These are phyloP conservation scores for California macrophylla DNA, from an alignment of 441 rosid genomes.

Conservation along the genomic window DNA sequence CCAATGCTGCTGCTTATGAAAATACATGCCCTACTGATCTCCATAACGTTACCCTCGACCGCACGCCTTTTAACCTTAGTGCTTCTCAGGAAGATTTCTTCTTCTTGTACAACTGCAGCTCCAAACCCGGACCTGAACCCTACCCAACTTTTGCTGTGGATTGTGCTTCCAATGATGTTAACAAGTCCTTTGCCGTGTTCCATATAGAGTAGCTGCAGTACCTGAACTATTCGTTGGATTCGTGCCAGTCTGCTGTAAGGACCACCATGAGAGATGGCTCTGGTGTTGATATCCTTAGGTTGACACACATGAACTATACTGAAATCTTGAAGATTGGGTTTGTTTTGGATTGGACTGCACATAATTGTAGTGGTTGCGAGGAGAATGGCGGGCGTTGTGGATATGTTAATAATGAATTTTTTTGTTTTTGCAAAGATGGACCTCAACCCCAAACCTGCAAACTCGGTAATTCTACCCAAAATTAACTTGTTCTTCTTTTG, in stretches of 20 bases:
- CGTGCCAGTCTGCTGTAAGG: constrained; percentile 26
- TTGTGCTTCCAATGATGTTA: constrained; percentile 26
- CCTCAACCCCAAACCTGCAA: constrained; percentile 22
- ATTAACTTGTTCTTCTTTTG: background rate
- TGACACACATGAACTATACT: constrained; percentile 15
- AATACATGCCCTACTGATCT: background rate
- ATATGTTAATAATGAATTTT: constrained; percentile 16
- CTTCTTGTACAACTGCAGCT: constrained; percentile 37
- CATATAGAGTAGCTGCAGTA: constrained; percentile 12
- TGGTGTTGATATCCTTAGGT: background rate
- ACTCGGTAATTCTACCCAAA: constrained; percentile 28
- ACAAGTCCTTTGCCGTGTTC: constrained; percentile 27
- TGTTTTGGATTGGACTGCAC: constrained; percentile 36
- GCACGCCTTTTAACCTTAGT: constrained; percentile 30
- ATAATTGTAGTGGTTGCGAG: constrained; percentile 33
- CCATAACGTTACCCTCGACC: constrained; percentile 3
- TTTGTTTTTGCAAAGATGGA: constrained; percentile 42
- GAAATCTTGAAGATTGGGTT: constrained; percentile 33
- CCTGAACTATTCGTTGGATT: constrained; percentile 6
- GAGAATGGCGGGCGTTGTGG: constrained; percentile 53
- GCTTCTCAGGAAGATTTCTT: constrained; percentile 20
- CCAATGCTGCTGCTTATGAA: constrained; percentile 18
- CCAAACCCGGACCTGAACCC: constrained; percentile 17
- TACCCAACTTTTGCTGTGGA: background rate
- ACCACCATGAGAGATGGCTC: constrained; percentile 24